A percentile compares a stretch with the other conserved stretches of the same genome.
These are phyloP conservation scores for Hydrangea macrophylla DNA, from an alignment of 148 eudicot species.

Conservation along the genomic window DNA sequence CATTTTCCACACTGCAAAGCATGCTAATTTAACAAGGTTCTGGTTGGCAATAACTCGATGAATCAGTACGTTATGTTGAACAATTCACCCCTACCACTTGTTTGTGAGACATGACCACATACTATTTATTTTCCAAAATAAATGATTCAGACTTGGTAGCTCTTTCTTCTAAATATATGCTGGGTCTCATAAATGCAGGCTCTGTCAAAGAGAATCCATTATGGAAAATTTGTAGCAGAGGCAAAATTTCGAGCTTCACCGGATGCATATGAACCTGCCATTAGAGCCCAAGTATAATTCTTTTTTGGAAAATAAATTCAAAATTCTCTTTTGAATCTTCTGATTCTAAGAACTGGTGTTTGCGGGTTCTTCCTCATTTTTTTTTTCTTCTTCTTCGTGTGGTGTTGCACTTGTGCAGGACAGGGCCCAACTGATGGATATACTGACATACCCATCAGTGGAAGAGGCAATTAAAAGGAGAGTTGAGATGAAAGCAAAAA, in stretches of 20 bases:
- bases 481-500: constrained; percentile 65
- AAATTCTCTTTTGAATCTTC: background rate
- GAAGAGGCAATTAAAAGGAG: constrained; percentile 58
- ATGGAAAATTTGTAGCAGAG: constrained; percentile 85
- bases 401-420: constrained; percentile 39
- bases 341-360: background rate
- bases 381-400: too few species aligned
- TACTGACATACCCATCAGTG: constrained; percentile 65
- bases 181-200: constrained; percentile 34
- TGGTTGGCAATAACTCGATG: background rate
- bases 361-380: too few species aligned
- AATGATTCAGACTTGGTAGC: background rate
- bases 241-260: constrained; percentile 76
- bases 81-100: background rate
- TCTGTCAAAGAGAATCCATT: constrained; percentile 77
- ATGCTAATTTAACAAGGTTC: background rate
- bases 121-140: background rate
- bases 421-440: constrained; percentile 42
- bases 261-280: constrained; percentile 54
- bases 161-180: background rate
- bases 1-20: background rate
- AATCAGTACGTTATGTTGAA: background rate
- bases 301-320: background rate
- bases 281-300: constrained; percentile 46
- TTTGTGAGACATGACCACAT: background rate